Conservation (phyloP, 2,329 filamentous ascomycete species). For the Trichoderma sp. region DNA sequence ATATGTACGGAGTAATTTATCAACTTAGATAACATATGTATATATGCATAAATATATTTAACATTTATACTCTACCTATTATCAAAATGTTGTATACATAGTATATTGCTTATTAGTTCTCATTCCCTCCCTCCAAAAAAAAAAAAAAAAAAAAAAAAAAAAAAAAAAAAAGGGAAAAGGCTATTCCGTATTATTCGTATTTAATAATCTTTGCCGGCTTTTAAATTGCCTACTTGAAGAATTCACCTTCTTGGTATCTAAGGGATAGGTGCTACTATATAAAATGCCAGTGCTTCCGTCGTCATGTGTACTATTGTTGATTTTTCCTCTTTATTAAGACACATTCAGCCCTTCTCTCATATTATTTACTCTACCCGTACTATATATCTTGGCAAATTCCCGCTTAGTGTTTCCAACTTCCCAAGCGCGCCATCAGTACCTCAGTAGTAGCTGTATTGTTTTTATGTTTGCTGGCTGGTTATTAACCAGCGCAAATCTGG, state of each 20-base stretch:
- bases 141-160: too few species aligned
- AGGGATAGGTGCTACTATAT: not conserved
- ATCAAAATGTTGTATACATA: too few species aligned
- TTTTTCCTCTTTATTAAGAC: not conserved
- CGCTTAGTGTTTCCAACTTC: not conserved
- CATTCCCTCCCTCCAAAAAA: too few species aligned
- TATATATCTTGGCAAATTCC: not conserved
- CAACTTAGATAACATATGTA: not conserved
- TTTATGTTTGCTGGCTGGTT: constrained; percentile 3
- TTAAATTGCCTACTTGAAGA: not conserved
- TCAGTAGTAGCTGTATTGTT: not conserved
- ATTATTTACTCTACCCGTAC: constrained; percentile 4
- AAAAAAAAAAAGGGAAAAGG: too few species aligned
- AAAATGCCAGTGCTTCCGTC: not conserved
- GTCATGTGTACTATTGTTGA: not conserved
- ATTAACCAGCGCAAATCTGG: not conserved
- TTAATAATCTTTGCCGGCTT: too few species aligned
- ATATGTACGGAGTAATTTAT: not conserved
- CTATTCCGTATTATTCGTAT: too few species aligned
- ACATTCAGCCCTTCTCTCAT: not conserved
- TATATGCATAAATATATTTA: too few species aligned
- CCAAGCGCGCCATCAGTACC: not conserved
- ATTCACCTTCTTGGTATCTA: not conserved
- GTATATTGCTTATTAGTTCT: too few species aligned
- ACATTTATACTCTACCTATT: too few species aligned